phyloP scores from a whole-genome alignment of 2,329 filamentous ascomycete species.

The Phialophora expanda region DNA sequence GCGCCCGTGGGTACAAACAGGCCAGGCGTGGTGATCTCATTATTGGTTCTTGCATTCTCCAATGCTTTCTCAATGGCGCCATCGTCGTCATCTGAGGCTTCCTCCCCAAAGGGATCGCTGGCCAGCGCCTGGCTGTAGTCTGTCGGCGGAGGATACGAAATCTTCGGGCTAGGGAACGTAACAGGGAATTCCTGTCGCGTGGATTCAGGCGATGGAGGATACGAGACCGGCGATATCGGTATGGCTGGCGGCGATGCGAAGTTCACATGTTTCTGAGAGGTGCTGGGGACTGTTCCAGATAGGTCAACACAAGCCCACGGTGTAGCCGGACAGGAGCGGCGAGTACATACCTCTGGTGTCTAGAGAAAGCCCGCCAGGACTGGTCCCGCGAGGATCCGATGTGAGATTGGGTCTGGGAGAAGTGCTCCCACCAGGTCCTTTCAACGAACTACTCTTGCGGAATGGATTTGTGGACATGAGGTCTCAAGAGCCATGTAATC shows the following conservation, averaged over 20 bases:
- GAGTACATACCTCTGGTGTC: constrained; percentile 36
- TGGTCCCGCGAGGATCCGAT: constrained; percentile 35
- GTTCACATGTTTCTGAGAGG: constrained; percentile 38
- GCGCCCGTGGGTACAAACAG: constrained; percentile 2
- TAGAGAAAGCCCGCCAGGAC: constrained; percentile 31
- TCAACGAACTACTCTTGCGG: constrained; percentile 49
- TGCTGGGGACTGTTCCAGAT: constrained; percentile 22
- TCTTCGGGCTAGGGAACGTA: constrained; percentile 25
- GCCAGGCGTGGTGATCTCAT: constrained; percentile 26
- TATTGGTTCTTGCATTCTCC: constrained; percentile 40
- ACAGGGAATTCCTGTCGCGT: constrained; percentile 35
- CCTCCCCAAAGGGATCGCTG: constrained; percentile 49
- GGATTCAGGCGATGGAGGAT: constrained; percentile 39
- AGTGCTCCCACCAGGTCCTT: constrained; percentile 42
- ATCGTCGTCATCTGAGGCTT: constrained; percentile 41
- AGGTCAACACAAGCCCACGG: constrained; percentile 7
- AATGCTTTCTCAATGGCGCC: constrained; percentile 40
- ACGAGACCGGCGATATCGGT: constrained; percentile 38
- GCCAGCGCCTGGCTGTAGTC: constrained; percentile 41
- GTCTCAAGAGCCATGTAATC: constrained; percentile 51
- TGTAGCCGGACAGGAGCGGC: background rate
- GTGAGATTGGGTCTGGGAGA: constrained; percentile 34
- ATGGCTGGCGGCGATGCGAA: constrained; percentile 38
- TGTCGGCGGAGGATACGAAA: constrained; percentile 17
- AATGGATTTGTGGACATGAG: constrained; percentile 53